Evolutionary conservation across 208 protist genomes (phyloP).

Genomic region (Acanthamoeba culbertsoni): DNA sequence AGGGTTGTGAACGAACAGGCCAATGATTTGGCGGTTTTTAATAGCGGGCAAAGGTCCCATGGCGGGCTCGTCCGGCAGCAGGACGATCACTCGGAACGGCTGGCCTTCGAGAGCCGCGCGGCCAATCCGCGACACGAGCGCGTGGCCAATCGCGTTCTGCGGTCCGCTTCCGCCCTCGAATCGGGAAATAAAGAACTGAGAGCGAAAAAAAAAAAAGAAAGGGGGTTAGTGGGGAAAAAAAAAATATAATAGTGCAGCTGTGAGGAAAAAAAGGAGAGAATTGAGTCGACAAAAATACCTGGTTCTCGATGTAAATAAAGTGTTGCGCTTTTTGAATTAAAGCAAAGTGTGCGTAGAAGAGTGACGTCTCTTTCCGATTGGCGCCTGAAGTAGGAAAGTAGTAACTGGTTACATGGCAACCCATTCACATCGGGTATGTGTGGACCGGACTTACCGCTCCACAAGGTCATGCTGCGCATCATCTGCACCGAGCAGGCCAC

Average conservation of each 20-base stretch:
- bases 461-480: neutral
- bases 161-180: neutral
- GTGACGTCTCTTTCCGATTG: slow-evolving; percentile 11
- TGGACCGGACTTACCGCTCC: neutral
- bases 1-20: neutral
- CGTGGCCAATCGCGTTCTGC: slow-evolving; percentile 64
- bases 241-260: neutral
- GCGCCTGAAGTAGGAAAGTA: neutral
- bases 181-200: neutral
- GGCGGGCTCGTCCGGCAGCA: slow-evolving; percentile 66
- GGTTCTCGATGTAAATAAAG: slow-evolving; percentile 81
- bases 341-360: slow-evolving; percentile 63
- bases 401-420: neutral
- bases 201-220: neutral
- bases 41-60: neutral
- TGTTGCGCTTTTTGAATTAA: slow-evolving; percentile 67
- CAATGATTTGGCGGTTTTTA: slow-evolving; percentile 50
- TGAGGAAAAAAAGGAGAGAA: neutral
- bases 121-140: slow-evolving; percentile 68
- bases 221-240: too few species aligned
- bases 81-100: slow-evolving; percentile 67
- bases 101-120: neutral
- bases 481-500: neutral
- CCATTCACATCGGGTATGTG: neutral
- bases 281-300: slow-evolving; percentile 52